A percentile compares a stretch with the other conserved stretches of the same genome.
These are phyloP conservation scores for Tetrastigma voinierianum DNA, from an alignment of 164 flowering plant species.

Conservation along the genomic window DNA sequence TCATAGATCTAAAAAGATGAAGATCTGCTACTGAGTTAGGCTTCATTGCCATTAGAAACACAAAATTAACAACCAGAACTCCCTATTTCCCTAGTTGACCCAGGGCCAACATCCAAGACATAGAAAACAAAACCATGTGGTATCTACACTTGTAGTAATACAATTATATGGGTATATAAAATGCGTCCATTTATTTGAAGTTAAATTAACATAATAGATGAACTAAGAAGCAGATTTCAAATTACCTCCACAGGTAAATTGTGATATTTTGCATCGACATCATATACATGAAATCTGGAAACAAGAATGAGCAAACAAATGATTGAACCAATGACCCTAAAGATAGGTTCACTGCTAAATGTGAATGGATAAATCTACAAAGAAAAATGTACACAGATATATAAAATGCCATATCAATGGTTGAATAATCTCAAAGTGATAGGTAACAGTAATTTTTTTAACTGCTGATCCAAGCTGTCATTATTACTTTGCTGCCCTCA, in stretches of 20 bases:
- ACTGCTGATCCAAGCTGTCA: slow-evolving; percentile 85
- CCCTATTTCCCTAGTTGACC: no score
- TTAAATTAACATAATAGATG: background rate
- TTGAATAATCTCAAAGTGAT: slow-evolving; percentile 81
- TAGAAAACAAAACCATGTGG: no score
- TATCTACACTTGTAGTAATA: no score
- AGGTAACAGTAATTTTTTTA: slow-evolving; percentile 49
- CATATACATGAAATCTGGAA: slow-evolving; percentile 66
- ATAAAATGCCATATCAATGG: slow-evolving; percentile 46
- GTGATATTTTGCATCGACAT: slow-evolving; percentile 72
- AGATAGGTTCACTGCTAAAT: no score
- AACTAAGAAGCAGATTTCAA: background rate
- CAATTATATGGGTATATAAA: no score
- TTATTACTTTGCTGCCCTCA: slow-evolving; percentile 71
- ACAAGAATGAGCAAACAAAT: slow-evolving; percentile 2
- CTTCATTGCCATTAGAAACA: no score
- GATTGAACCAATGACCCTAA: no score
- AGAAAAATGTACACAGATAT: background rate
- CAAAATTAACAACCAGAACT: no score
- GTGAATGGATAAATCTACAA: background rate
- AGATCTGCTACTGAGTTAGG: no score
- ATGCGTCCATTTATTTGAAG: background rate
- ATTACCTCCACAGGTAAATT: slow-evolving; percentile 68
- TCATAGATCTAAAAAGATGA: no score
- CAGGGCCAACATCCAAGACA: no score